Evolutionary conservation across 192 early-diverging fungal species (phyloP), one percentile per base, ranked within the genome.

Genomic region (Coemansia sp.): DNA sequence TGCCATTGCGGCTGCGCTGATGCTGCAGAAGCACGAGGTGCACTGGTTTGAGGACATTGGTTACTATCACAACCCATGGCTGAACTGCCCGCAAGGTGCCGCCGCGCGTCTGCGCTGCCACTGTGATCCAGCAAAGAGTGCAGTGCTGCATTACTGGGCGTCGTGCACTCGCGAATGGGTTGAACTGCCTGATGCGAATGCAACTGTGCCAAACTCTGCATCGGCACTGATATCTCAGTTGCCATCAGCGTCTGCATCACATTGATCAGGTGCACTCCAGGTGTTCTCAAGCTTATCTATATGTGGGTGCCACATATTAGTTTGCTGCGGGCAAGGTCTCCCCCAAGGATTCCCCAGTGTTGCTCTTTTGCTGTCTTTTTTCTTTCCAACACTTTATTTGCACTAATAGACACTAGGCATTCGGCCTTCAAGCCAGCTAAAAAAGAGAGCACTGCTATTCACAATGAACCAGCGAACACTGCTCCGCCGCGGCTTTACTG

Each of bases 41-140:
- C 86, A 89, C 60, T 90, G 78, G 70, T 90, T 90, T 49, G 72
- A 88, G 57, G 86, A 90, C 59, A 88, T 90, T 56, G 89, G 88
- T n/a, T 89, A 88, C 66, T 76, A 63, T 37, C 85, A 84, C 62
- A 74, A 79, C 12, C 85, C 86, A 12, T 89, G 73, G 81, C 38
- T 29, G 9, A 83, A 79, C 64, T 83, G 81, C 38, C 81, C 81
- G 10, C 66, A 64, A 58, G 63, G 38, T 25, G 47, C 64, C 2
- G 67, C 62, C 25, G 56, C 72, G 17, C 76, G 72, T 12, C 19
- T 73, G 63, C 63, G 72, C 15, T 82, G 79, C 53, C 79, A 82
- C 37, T 82, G 79, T 62, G 73, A 82, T 52, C 79, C 79, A 2
- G 48, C 38, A 5, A 73, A 76, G 53, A 82, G 74, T 63, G 76